Evolutionary conservation across 2,329 filamentous ascomycete genomes (phyloP).

Genomic region (Cordyceps farinosa): DNA sequence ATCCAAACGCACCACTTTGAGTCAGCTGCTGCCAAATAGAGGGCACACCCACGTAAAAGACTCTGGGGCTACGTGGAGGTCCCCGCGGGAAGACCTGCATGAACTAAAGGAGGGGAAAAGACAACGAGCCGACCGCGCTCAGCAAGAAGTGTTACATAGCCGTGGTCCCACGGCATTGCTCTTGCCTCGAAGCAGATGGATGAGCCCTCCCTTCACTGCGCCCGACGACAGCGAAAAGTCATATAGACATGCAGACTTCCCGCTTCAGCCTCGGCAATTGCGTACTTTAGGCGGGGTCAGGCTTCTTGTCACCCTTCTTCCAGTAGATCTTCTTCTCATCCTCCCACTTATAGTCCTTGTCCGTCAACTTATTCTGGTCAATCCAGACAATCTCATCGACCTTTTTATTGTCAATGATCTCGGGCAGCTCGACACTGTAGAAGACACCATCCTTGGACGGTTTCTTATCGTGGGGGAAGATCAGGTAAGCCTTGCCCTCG

Average conservation of each 20-base stretch:
- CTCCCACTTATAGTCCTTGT: background rate
- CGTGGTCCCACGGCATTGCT: background rate
- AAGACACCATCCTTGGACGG: background rate
- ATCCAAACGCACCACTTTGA: background rate
- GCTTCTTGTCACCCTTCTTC: background rate
- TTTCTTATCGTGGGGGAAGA: background rate
- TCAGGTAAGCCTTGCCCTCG: background rate
- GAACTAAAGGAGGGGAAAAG: background rate
- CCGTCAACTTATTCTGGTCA: background rate
- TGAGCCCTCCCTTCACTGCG: background rate
- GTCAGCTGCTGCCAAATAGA: background rate
- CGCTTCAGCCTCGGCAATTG: background rate
- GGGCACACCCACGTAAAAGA: background rate
- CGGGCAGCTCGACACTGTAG: background rate
- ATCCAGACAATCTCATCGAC: constrained; percentile 3
- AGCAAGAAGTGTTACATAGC: background rate
- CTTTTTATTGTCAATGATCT: background rate
- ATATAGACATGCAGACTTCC: background rate
- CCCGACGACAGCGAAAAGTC: background rate
- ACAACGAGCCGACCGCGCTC: background rate
- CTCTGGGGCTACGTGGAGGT: background rate
- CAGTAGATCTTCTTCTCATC: background rate
- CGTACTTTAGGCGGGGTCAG: background rate
- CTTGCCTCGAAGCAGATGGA: background rate
- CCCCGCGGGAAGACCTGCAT: background rate